A percentile compares a stretch with the other conserved stretches of the same genome.
These are phyloP conservation scores for barley (Hordeum vulgare) DNA, from an alignment of 176 grass and related monocot species.

Conservation along the genomic window DNA sequence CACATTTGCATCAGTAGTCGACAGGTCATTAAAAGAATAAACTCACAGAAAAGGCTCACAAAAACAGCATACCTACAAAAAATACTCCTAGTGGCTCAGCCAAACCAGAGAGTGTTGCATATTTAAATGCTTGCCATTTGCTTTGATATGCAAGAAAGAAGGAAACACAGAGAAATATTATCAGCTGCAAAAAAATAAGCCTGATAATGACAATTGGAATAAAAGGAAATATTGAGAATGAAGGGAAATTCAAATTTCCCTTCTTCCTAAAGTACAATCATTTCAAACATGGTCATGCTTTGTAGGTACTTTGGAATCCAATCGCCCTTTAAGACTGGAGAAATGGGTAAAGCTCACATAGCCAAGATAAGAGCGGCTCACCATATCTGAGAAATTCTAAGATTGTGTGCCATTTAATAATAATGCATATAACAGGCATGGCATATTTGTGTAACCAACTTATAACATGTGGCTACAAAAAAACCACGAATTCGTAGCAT, in stretches of 20 bases:
- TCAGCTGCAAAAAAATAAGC: neutral
- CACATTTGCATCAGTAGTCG: neutral
- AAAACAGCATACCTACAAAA: slow-evolving; percentile 64
- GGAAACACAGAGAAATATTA: neutral
- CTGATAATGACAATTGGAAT: neutral
- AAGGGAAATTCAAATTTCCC: neutral
- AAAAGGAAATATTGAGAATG: neutral
- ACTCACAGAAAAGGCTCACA: neutral
- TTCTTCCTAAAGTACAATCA: neutral
- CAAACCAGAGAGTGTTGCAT: slow-evolving; percentile 67
- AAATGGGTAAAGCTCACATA: neutral
- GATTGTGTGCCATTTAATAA: neutral
- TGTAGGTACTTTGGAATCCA: neutral
- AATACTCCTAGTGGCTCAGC: slow-evolving; percentile 84
- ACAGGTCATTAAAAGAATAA: slow-evolving; percentile 4
- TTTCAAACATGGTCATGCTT: neutral
- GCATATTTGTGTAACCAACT: neutral
- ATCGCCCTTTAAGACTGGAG: neutral
- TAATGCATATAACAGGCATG: neutral
- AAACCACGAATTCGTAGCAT: neutral
- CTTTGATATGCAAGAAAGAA: slow-evolving; percentile 40
- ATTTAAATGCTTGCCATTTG: slow-evolving; percentile 81
- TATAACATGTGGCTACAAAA: neutral
- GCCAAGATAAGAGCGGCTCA: neutral
- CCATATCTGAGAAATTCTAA: neutral